These are phyloP conservation scores for Yarrowia osloensis DNA, from an alignment of 805 yeast genomes.

Conservation along the genomic window DNA sequence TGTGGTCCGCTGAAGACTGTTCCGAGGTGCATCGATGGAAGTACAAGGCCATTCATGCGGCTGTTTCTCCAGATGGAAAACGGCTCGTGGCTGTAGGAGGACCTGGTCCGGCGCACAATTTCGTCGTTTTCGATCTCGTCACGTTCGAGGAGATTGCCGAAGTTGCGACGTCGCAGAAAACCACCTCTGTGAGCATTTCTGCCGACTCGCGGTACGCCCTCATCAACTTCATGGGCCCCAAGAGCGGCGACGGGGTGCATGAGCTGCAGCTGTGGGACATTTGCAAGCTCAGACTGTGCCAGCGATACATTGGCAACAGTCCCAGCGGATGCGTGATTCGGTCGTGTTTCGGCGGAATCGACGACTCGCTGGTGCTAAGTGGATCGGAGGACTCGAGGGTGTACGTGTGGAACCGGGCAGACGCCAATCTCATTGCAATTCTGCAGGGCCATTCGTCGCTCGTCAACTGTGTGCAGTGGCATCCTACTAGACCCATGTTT, in stretches of 20 bases:
- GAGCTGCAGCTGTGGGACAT: conserved; percentile 80
- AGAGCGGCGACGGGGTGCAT: conserved; percentile 15
- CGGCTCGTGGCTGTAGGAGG: conserved; percentile 65
- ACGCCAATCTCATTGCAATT: conserved; percentile 64
- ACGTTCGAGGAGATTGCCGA: conserved; percentile 48
- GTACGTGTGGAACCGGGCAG: conserved; percentile 74
- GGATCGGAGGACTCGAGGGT: conserved; percentile 83
- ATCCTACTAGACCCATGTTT: conserved; percentile 54
- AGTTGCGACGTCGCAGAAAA: conserved; percentile 55
- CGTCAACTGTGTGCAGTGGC: conserved; percentile 83
- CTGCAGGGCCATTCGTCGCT: conserved; percentile 64
- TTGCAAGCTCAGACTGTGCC: conserved; percentile 55
- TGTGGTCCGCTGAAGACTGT: conserved; percentile 47
- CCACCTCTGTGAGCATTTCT: conserved; percentile 67
- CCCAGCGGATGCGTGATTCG: conserved; percentile 72
- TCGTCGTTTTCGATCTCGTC: conserved; percentile 59
- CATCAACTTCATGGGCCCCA: conserved; percentile 44
- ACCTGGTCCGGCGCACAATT: conserved; percentile 47
- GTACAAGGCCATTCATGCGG: conserved; percentile 64
- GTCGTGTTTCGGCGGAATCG: conserved; percentile 72
- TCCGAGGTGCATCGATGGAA: conserved; percentile 42
- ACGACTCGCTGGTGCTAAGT: conserved; percentile 69
- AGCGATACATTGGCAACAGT: conserved; percentile 69
- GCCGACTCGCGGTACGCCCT: conserved; percentile 57
- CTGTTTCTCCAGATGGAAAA: conserved; percentile 65